Evolutionary conservation across 257 asterid species (phyloP).

Genomic region (Jacaranda mimosifolia): DNA sequence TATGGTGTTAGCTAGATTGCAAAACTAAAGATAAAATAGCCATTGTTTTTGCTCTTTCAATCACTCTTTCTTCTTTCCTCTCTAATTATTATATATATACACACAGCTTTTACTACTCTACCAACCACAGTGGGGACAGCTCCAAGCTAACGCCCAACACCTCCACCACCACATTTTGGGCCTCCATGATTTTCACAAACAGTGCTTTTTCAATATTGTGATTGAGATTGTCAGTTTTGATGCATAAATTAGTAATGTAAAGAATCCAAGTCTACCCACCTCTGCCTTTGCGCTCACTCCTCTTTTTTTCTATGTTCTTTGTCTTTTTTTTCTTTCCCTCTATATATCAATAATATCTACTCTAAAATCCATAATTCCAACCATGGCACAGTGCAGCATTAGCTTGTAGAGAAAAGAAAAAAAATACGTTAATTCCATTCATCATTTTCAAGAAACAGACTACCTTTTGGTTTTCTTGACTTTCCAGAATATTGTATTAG

Average conservation of each 20-base stretch:
- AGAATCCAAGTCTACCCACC: constrained; percentile 5
- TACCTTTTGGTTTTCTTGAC: constrained; percentile 26
- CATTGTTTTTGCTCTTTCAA: neutral
- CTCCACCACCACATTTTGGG: constrained; percentile 26
- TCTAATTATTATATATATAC: neutral
- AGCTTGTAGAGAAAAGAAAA: constrained; percentile 42
- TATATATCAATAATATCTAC: neutral
- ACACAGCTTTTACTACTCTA: constrained; percentile 24
- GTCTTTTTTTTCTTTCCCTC: neutral
- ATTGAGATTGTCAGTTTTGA: neutral
- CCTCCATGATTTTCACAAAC: constrained; percentile 22
- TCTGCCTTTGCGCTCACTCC: neutral
- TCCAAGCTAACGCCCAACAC: constrained; percentile 23
- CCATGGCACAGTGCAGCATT: constrained; percentile 48
- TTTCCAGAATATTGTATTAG: constrained; percentile 27
- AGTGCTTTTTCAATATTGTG: neutral
- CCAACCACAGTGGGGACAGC: constrained; percentile 29
- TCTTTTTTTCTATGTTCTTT: neutral
- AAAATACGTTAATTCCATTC: neutral
- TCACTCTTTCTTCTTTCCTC: neutral
- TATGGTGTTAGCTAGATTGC: neutral
- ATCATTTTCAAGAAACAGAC: constrained; percentile 23
- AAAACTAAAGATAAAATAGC: neutral
- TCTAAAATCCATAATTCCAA: constrained; percentile 37
- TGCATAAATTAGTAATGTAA: neutral